Percentiles rank a stretch among this genome's conserved stretches.
These are phyloP conservation scores for Fusarium napiforme DNA, from an alignment of 2,329 filamentous ascomycete genomes.

Conservation along the genomic window DNA sequence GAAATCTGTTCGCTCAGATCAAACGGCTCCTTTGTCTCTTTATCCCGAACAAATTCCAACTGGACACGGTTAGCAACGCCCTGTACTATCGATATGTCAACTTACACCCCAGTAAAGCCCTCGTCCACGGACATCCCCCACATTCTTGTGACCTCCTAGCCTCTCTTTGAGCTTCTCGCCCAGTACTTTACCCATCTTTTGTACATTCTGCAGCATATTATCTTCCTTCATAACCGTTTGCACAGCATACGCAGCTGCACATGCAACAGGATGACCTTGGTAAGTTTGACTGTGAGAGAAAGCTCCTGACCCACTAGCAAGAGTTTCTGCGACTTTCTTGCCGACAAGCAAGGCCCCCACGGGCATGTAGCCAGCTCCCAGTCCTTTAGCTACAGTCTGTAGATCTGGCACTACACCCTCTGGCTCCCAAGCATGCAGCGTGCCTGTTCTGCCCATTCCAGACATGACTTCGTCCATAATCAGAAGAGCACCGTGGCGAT, in stretches of 20 bases:
- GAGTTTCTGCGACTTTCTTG: constrained; percentile 10
- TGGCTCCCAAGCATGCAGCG: constrained; percentile 71
- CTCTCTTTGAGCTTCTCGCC: constrained; percentile 10
- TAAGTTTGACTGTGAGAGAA: constrained; percentile 70
- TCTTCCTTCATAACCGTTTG: constrained; percentile 43
- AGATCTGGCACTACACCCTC: constrained; percentile 69
- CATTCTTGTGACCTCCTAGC: constrained; percentile 16
- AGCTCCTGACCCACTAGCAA: constrained; percentile 34
- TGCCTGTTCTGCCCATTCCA: constrained; percentile 70
- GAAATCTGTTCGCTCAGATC: neutral
- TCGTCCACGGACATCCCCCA: constrained; percentile 37
- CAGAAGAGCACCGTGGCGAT: constrained; percentile 64
- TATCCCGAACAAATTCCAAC: constrained; percentile 29
- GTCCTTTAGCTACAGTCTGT: constrained; percentile 72
- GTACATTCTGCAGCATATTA: constrained; percentile 21
- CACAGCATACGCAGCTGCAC: constrained; percentile 53
- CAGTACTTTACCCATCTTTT: neutral
- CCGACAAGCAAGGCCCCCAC: constrained; percentile 24
- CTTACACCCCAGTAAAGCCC: constrained; percentile 39
- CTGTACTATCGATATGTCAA: neutral
- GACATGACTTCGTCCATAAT: constrained; percentile 75
- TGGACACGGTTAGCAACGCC: neutral
- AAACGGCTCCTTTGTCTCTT: constrained; percentile 13
- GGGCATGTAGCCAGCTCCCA: constrained; percentile 54
- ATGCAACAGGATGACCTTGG: constrained; percentile 53